Conservation (phyloP, 1,139 yeast genomes). For the Candida anutae region DNA sequence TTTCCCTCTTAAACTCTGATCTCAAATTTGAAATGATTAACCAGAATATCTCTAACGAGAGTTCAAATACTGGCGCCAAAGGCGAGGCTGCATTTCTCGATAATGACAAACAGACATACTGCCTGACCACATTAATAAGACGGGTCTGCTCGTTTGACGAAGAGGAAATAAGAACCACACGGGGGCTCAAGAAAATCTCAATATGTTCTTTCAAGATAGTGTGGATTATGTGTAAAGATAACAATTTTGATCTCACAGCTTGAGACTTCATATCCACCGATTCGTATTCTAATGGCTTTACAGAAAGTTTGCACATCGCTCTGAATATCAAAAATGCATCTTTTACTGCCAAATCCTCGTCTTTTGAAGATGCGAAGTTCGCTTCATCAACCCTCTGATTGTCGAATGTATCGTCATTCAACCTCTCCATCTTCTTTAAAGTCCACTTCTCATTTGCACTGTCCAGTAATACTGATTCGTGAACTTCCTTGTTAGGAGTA, state of each 20-base stretch:
- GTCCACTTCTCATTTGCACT: conserved; percentile 35
- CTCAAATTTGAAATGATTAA: conserved; percentile 74
- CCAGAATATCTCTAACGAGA: conserved; percentile 92
- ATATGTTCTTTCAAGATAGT: conserved; percentile 80
- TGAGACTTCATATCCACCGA: conserved; percentile 81
- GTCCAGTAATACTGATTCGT: conserved; percentile 3
- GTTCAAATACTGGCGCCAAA: conserved; percentile 85
- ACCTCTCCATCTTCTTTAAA: conserved; percentile 47
- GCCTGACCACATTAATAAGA: conserved; percentile 75
- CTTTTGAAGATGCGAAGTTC: conserved; percentile 35
- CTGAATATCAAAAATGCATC: conserved; percentile 92
- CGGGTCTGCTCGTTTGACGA: conserved; percentile 53
- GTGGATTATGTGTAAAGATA: conserved; percentile 83
- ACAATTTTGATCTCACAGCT: conserved; percentile 81
- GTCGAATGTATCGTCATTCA: conserved; percentile 44
- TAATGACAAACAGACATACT: conserved; percentile 72
- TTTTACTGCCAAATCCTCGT: conserved; percentile 64
- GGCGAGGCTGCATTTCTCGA: conserved; percentile 93
- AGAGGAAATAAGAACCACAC: conserved; percentile 51
- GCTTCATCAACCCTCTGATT: conserved; percentile 47
- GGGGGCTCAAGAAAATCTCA: conserved; percentile 65
- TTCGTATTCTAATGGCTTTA: conserved; percentile 67
- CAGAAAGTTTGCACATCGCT: conserved; percentile 89
- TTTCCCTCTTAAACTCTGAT: conserved; percentile 82
- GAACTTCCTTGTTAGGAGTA: conserved; percentile 13